These are phyloP conservation scores for Potentilla sterilis DNA, from an alignment of 306 rosid genomes.

Conservation along the genomic window DNA sequence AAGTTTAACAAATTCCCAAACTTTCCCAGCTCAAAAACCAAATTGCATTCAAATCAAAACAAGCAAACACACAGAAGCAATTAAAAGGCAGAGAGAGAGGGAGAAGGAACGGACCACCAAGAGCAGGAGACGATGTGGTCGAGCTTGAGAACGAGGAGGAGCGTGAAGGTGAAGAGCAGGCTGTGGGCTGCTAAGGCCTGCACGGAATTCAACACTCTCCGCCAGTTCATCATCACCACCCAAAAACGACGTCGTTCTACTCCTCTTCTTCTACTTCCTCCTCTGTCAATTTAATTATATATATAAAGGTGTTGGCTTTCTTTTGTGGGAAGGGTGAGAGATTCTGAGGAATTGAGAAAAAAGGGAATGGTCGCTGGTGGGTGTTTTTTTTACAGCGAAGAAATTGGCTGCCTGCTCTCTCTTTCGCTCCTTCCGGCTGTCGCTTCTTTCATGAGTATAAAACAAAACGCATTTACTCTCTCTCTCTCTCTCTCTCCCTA, in stretches of 20 bases:
- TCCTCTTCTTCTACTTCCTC: neutral
- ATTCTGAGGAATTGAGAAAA: neutral
- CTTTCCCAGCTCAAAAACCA: slow-evolving; percentile 6
- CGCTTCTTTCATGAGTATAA: slow-evolving; percentile 19
- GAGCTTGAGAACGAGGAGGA: slow-evolving; percentile 86
- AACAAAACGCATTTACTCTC: slow-evolving; percentile 23
- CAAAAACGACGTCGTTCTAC: slow-evolving; percentile 7
- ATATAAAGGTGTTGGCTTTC: neutral
- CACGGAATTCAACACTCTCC: slow-evolving; percentile 85
- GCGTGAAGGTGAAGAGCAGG: slow-evolving; percentile 75
- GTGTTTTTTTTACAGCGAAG: slow-evolving; percentile 4
- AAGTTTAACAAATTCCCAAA: slow-evolving; percentile 10
- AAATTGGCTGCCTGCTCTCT: neutral
- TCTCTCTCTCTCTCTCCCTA: slow-evolving; percentile 3
- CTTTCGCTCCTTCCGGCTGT: neutral
- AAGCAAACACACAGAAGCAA: neutral
- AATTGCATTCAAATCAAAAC: neutral
- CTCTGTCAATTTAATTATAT: neutral
- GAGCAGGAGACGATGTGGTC: slow-evolving; percentile 62
- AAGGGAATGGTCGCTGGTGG: neutral
- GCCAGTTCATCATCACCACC: slow-evolving; percentile 64
- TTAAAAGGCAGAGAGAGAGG: neutral
- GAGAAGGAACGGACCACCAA: slow-evolving; percentile 77
- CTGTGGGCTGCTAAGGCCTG: slow-evolving; percentile 82
- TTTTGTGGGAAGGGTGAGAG: neutral